Evolutionary conservation across 2,329 filamentous ascomycete genomes (phyloP).

Genomic region (Fusarium sp.): DNA sequence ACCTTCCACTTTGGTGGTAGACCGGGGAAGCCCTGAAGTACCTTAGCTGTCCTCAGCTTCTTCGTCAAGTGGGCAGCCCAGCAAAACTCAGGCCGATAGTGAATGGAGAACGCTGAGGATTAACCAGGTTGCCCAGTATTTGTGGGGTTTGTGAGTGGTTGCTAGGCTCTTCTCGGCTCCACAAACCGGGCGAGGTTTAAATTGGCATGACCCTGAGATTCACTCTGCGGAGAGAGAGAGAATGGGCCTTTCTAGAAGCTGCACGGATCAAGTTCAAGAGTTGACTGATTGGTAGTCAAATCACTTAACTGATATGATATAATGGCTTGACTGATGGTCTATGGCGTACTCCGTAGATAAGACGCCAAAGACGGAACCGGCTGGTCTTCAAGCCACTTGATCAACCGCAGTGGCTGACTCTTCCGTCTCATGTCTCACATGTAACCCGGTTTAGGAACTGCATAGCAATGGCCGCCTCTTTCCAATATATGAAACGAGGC

Average conservation of each 20-base stretch:
- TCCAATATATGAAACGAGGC: not conserved
- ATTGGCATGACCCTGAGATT: constrained; percentile 6
- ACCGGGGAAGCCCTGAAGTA: constrained; percentile 24
- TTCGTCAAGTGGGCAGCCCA: not conserved
- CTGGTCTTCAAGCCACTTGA: not conserved
- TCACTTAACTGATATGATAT: not conserved
- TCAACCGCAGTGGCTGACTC: not conserved
- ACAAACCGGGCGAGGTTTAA: constrained; percentile 16
- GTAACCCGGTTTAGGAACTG: not conserved
- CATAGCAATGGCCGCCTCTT: not conserved
- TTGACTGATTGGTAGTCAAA: not conserved
- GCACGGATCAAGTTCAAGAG: not conserved
- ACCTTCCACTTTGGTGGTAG: constrained; percentile 43
- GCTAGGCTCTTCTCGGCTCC: constrained; percentile 12
- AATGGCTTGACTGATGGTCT: not conserved
- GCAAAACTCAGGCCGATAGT: not conserved
- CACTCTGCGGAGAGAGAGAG: not conserved
- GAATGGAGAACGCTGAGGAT: not conserved
- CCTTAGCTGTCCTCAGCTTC: constrained; percentile 22
- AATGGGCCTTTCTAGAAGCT: constrained; percentile 20
- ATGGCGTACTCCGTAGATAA: not conserved
- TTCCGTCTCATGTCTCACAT: not conserved
- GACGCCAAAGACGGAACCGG: not conserved
- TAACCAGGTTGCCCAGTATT: constrained; percentile 10
- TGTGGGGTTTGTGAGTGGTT: constrained; percentile 35